phyloP scores from a whole-genome alignment of 2,329 filamentous ascomycete genomes.

The Byssothecium circinans region DNA sequence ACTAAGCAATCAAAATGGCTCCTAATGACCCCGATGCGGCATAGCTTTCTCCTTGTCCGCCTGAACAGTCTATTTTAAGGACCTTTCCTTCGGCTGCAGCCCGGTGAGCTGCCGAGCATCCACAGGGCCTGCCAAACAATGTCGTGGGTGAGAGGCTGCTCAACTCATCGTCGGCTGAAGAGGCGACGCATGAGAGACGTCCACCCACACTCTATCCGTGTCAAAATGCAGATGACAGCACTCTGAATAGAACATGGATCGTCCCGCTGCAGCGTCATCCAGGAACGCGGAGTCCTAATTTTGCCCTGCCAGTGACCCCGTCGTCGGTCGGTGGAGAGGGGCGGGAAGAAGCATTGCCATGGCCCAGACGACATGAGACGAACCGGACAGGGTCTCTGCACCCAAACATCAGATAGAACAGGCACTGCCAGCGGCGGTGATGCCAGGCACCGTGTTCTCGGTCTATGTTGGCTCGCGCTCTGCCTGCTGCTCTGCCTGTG shows the following conservation, averaged over 20 bases:
- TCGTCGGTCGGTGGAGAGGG: conserved; percentile 3
- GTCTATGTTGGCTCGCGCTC: not conserved
- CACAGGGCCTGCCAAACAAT: conserved; percentile 6
- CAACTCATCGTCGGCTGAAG: not conserved
- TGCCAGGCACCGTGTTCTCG: conserved; percentile 3
- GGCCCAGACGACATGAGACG: not conserved
- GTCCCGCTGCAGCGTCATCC: conserved; percentile 14
- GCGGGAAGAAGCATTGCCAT: not conserved
- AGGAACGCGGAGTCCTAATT: conserved; percentile 12
- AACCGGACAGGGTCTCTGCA: not conserved
- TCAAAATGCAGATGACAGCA: conserved; percentile 14
- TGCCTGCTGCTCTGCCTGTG: conserved; percentile 8
- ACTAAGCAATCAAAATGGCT: not conserved
- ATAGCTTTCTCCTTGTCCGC: not conserved
- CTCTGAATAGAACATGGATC: conserved; percentile 17
- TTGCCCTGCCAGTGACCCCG: conserved; percentile 10
- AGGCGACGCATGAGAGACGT: conserved; percentile 1
- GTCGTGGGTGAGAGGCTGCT: not conserved
- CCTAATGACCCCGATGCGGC: not conserved
- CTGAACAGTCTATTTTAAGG: conserved; percentile 35
- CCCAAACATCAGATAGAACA: not conserved
- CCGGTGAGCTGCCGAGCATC: conserved; percentile 4
- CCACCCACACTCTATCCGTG: conserved; percentile 12
- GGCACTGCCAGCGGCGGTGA: conserved; percentile 1
- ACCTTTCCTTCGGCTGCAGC: conserved; percentile 15